These are phyloP conservation scores for Diutina neorugosa DNA, from an alignment of 1,139 yeast species.

Conservation along the genomic window DNA sequence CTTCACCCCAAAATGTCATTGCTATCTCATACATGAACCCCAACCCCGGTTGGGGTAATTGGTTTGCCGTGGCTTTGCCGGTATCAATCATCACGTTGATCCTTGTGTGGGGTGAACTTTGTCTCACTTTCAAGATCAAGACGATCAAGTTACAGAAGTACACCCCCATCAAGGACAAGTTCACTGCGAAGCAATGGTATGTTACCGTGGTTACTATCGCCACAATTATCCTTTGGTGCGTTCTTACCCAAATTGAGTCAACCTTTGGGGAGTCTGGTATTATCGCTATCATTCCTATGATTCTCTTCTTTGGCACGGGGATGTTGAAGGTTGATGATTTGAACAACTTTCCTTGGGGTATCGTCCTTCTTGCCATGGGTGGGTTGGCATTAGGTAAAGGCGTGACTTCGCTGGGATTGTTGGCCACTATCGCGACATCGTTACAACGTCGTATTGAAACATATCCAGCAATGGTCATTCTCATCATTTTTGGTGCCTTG, in stretches of 20 bases:
- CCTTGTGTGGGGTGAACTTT: conserved; percentile 58
- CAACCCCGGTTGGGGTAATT: conserved; percentile 86
- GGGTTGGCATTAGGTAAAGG: conserved; percentile 91
- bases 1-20: conserved; percentile 89
- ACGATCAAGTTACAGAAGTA: conserved; percentile 33
- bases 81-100: conserved; percentile 52
- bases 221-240: conserved; percentile 82
- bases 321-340: conserved; percentile 74
- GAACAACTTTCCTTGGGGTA: conserved; percentile 90
- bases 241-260: conserved; percentile 49
- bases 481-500: conserved; percentile 66
- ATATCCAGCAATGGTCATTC: conserved; percentile 54
- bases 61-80: conserved; percentile 85
- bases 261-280: conserved; percentile 86
- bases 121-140: conserved; percentile 55
- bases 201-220: conserved; percentile 50
- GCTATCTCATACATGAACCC: conserved; percentile 84
- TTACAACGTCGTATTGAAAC: conserved; percentile 52
- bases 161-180: conserved; percentile 58
- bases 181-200: conserved; percentile 62
- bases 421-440: conserved; percentile 61
- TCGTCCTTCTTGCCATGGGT: conserved; percentile 90
- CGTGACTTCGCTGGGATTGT: conserved; percentile 75
- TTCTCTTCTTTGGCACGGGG: conserved; percentile 81
- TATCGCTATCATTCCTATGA: conserved; percentile 73